Conservation (phyloP, 768 basidiomycete species). For the Neoboletus subvelutipes region DNA sequence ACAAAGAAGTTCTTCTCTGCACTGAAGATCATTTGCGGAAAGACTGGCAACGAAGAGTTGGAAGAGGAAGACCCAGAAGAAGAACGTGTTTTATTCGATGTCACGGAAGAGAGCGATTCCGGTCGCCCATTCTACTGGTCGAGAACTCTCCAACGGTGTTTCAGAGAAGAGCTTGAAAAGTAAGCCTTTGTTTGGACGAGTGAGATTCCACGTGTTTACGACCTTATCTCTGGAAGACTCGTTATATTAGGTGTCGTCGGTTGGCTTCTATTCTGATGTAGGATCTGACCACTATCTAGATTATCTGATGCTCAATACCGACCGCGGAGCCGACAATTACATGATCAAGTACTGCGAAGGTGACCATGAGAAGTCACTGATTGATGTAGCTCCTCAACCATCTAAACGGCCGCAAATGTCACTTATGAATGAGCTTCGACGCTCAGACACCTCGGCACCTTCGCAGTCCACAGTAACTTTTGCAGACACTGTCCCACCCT, state of each 20-base stretch:
- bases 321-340: constrained; percentile 83
- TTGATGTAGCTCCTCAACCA: constrained; percentile 76
- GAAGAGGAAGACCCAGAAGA: constrained; percentile 77
- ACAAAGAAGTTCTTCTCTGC: constrained; percentile 68
- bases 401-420: constrained; percentile 68
- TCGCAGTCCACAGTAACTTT: constrained; percentile 42
- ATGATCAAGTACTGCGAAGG: constrained; percentile 92
- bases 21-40: constrained; percentile 81
- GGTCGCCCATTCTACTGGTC: constrained; percentile 82
- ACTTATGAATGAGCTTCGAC: constrained; percentile 67
- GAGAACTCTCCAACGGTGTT: constrained; percentile 70
- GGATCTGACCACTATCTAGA: constrained; percentile 42
- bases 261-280: neutral
- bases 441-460: constrained; percentile 38
- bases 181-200: constrained; percentile 34
- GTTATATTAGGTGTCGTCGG: constrained; percentile 69
- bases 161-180: constrained; percentile 89
- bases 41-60: constrained; percentile 73
- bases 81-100: constrained; percentile 66
- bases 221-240: constrained; percentile 46
- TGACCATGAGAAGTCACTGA: constrained; percentile 71
- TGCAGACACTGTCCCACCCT: constrained; percentile 38
- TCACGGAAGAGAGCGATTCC: constrained; percentile 53
- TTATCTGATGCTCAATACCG: constrained; percentile 91
- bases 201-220: constrained; percentile 8